Base-by-base conservation (phyloP, 2,329 filamentous ascomycete genomes). In the Zopfia rhizophila region DNA sequence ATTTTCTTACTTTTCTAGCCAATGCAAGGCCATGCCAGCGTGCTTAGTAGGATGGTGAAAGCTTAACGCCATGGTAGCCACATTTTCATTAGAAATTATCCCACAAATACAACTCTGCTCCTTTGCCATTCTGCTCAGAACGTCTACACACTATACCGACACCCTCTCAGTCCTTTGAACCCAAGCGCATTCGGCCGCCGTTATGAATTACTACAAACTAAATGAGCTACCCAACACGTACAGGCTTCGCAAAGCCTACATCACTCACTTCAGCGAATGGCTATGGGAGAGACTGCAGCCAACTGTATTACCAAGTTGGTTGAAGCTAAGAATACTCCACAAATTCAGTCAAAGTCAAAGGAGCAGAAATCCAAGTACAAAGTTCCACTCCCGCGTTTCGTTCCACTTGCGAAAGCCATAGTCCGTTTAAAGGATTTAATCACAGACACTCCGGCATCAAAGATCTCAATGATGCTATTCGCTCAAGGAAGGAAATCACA, bases 181-280 rank as follows among this genome's bases (percentile, higher is more conserved):
- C n/a, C n/a, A n/a, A n/a, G n/a, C n/a, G n/a, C n/a, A n/a, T n/a
- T n/a, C n/a, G n/a, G n/a, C n/a, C n/a, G n/a, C n/a, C n/a, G n/a
- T n/a, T n/a, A 59, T 61, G 56, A 46, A 59, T 21, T 46, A 33
- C 21, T 61, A 59, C 32, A 27, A 35, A 22, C 28, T 38, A 5
- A 42, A 58, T 21, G 54, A 60, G 29, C 37, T 61, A 16, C 52
- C 52, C 4, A 40, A 58, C 18, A 55, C 52, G 2, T 56, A 58
- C 39, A 51, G 48, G 27, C 39, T 44, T 21, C 58, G 55, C 46
- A 58, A 60, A 30, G 22, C 35, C 4, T 51, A 47, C 35, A 56
- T 49, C 18, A 27, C 46, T 10, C 23, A 48, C 2, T 61, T 61
- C 28, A 42, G 56, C 21, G 30, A 48, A 12, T 61, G 56, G 56